phyloP scores from a whole-genome alignment of 129 eudicot genomes.

The Solidago caesia region DNA sequence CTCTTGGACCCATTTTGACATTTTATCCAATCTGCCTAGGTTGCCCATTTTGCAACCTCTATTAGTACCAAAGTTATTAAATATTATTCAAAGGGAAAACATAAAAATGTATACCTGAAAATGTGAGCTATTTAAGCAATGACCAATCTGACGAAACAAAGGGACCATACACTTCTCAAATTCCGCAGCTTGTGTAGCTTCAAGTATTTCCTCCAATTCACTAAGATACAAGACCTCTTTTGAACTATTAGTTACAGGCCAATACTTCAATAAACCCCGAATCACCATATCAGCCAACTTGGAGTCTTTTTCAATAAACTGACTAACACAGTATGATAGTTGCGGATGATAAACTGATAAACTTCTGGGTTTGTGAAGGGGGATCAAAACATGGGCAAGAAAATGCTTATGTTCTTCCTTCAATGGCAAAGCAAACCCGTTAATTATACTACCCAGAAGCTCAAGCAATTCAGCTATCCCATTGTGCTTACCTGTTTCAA shows the following conservation, averaged over 20 bases:
- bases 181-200: conserved; percentile 64
- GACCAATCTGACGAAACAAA: conserved; percentile 58
- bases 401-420: conserved; percentile 58
- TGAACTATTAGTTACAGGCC: conserved; percentile 71
- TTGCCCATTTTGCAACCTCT: neutral
- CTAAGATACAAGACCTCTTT: conserved; percentile 66
- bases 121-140: conserved; percentile 68
- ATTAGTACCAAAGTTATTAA: neutral
- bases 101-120: conserved; percentile 51
- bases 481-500: conserved; percentile 49
- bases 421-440: conserved; percentile 59
- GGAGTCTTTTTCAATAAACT: conserved; percentile 69
- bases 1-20: neutral
- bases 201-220: conserved; percentile 76
- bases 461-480: conserved; percentile 59
- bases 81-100: neutral
- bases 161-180: conserved; percentile 71
- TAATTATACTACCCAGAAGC: conserved; percentile 61
- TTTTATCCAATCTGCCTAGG: neutral
- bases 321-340: conserved; percentile 62
- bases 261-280: conserved; percentile 62
- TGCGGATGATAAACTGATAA: conserved; percentile 69
- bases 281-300: conserved; percentile 64
- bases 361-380: conserved; percentile 67
- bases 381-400: conserved; percentile 65